These are phyloP conservation scores for Juglanconis oblonga DNA, from an alignment of 2,329 filamentous ascomycete species.

Conservation along the genomic window DNA sequence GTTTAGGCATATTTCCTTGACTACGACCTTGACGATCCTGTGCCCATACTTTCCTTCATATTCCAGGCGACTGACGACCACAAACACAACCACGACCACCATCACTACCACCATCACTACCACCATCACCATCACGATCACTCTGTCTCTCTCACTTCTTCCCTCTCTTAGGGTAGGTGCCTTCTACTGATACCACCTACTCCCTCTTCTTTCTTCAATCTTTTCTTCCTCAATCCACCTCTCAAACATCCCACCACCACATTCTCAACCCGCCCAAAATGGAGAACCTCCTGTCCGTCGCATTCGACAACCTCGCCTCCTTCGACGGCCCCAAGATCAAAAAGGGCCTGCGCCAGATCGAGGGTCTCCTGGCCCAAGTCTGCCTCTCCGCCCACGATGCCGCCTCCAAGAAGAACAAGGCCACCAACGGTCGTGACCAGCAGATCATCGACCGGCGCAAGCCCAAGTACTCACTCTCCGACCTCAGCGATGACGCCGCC, in stretches of 20 bases:
- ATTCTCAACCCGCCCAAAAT: conserved; percentile 46
- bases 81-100: conserved; percentile 1
- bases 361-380: conserved; percentile 90
- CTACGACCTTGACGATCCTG: neutral
- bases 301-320: conserved; percentile 94
- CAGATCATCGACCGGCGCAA: neutral
- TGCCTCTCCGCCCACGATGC: conserved; percentile 62
- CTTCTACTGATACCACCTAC: no score
- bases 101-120: neutral
- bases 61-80: neutral
- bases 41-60: neutral
- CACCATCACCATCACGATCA: no score
- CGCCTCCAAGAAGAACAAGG: conserved; percentile 34
- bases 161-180: no score
- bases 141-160: no score
- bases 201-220: no score
- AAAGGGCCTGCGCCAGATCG: conserved; percentile 90
- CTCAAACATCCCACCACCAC: neutral
- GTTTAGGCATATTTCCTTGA: neutral
- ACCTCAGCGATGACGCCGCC: conserved; percentile 77
- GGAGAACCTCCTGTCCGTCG: conserved; percentile 88
- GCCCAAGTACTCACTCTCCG: conserved; percentile 43
- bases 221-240: neutral
- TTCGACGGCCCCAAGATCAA: conserved; percentile 86
- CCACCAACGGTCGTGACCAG: neutral